These are phyloP conservation scores for Xylaria sp. DNA, from an alignment of 2,329 filamentous ascomycete species.

Conservation along the genomic window DNA sequence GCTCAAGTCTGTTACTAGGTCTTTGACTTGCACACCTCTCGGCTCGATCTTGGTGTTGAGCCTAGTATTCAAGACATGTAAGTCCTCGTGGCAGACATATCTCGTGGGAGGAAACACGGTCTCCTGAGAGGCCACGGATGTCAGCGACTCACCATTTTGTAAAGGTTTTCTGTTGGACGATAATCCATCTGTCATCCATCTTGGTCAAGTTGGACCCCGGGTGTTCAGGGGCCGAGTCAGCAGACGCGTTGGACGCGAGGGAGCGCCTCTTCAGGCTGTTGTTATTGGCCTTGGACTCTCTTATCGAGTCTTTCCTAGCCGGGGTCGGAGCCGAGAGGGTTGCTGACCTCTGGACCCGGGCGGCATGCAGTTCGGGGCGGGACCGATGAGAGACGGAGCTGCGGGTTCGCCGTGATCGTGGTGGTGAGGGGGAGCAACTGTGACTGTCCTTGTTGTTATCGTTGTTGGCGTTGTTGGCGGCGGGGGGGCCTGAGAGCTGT, in stretches of 20 bases:
- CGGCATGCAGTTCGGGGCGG: constrained; percentile 57
- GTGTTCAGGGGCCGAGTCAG: constrained; percentile 61
- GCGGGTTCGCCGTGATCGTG: constrained; percentile 40
- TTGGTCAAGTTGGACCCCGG: constrained; percentile 56
- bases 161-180: constrained; percentile 98
- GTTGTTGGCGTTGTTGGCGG: constrained; percentile 3
- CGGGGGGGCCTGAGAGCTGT: constrained; percentile 24
- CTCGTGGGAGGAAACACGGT: constrained; percentile 32
- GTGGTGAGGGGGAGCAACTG: constrained; percentile 36
- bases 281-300: constrained; percentile 47
- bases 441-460: constrained; percentile 17
- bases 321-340: constrained; percentile 49
- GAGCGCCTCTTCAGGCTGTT: constrained; percentile 50
- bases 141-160: constrained; percentile 81
- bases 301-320: constrained; percentile 42
- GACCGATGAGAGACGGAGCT: constrained; percentile 38
- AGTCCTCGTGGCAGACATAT: constrained; percentile 30
- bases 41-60: constrained; percentile 93
- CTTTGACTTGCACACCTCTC: constrained; percentile 81
- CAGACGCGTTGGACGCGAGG: constrained; percentile 54
- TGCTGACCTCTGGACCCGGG: constrained; percentile 58
- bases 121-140: constrained; percentile 24
- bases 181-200: constrained; percentile 77
- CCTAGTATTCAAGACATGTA: constrained; percentile 61
- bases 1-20: constrained; percentile 88